Evolutionary conservation across 2,329 filamentous ascomycete genomes (phyloP).

Genomic region (Colletotrichum tropicale): DNA sequence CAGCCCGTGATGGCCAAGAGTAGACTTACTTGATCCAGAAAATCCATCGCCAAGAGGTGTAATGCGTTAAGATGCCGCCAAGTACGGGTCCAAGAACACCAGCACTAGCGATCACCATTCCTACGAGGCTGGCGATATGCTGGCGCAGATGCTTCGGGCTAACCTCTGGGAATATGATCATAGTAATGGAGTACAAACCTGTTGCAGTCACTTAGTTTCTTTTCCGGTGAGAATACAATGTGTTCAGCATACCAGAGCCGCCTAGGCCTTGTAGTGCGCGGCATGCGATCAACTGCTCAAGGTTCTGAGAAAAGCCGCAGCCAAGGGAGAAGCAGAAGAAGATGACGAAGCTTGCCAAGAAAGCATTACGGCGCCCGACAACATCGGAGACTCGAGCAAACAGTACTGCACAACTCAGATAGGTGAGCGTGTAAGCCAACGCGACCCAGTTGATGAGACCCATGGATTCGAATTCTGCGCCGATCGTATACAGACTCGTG

Average conservation of each 20-base stretch:
- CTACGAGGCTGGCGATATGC: slow-evolving; percentile 51
- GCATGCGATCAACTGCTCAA: slow-evolving; percentile 47
- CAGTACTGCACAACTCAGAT: slow-evolving; percentile 61
- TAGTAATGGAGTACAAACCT: slow-evolving; percentile 60
- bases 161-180: slow-evolving; percentile 59
- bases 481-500: slow-evolving; percentile 61
- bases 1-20: not conserved
- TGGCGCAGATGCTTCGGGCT: slow-evolving; percentile 43
- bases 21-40: slow-evolving; percentile 63
- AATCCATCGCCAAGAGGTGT: slow-evolving; percentile 56
- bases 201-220: not conserved
- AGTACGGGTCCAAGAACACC: slow-evolving; percentile 57
- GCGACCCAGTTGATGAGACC: slow-evolving; percentile 57
- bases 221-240: not conserved
- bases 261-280: slow-evolving; percentile 49
- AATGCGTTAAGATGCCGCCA: slow-evolving; percentile 55
- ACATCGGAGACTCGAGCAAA: slow-evolving; percentile 61
- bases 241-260: slow-evolving; percentile 45
- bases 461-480: slow-evolving; percentile 51
- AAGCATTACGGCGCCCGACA: slow-evolving; percentile 56
- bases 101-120: slow-evolving; percentile 50
- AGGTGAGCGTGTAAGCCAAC: slow-evolving; percentile 60
- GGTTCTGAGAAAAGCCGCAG: slow-evolving; percentile 50
- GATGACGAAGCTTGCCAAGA: slow-evolving; percentile 52
- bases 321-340: slow-evolving; percentile 63